Evolutionary conservation across 192 early-diverging fungal genomes (phyloP), one percentile per base, ranked within the genome.

Genomic region (Backusella luteola): DNA sequence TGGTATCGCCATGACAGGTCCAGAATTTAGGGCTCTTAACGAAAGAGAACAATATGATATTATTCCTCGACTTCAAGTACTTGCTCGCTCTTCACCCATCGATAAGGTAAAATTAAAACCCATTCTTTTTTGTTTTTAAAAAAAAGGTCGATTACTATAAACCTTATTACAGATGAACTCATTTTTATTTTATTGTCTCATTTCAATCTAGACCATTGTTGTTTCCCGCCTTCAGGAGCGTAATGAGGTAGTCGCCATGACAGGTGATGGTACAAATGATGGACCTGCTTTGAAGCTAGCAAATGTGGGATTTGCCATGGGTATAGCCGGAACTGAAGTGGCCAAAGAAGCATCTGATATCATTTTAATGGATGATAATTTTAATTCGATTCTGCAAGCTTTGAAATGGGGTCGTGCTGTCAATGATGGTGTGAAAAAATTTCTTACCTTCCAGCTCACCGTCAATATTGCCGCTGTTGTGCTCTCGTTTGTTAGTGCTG

Each of bases 241-340:
- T 38, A 87, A 83, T 39, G 90, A 95, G 83, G 88, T 92, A 26
- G 91, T 93, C 29, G 91, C 88, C 36, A 91, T 95, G 83, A 93
- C 93, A 23, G 94, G 94, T 73, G 94, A 95, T 79, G 94, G 94
- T 69, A 94, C 93, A 67, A 95, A 95, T 84, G 93, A 95, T 81
- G 91, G 92, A 3, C 96, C 95, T 1, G 95, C 95, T 23, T 86
- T 97, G n/a, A 94, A 94, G 84, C 80, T 90, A 79, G 93, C 95
- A 6, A 95, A 97, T 83, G 91, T 97, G 78, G 96, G 96, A 34
- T 96, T 97, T 84, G 90, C 90, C 69, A 97, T 96, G 96, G 96
- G 96, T 56, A 93, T 96, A 77, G 86, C 93, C 46, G 95, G 96
- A 39, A 95, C 94, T 23, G 93, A 94, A 79, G 91, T 94, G 9